These are phyloP conservation scores for Pseudogymnoascus sp. DNA, from an alignment of 2,329 filamentous ascomycete genomes.

Conservation along the genomic window DNA sequence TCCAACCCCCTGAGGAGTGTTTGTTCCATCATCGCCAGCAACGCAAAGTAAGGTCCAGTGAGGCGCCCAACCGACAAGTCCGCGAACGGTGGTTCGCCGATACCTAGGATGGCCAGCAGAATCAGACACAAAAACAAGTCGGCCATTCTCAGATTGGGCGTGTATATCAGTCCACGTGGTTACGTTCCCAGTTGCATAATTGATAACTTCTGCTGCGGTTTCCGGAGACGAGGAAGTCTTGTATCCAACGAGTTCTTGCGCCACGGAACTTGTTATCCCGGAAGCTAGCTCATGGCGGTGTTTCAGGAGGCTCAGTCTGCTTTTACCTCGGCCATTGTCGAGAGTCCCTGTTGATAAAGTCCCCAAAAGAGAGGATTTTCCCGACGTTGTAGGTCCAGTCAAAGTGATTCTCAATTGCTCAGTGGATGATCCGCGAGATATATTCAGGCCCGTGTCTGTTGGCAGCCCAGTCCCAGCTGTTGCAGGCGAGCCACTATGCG, in stretches of 20 bases:
- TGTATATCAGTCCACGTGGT: conserved; percentile 95
- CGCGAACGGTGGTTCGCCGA: conserved; percentile 77
- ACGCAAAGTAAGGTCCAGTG: conserved; percentile 90
- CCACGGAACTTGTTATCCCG: conserved; percentile 87
- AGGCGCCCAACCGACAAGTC: conserved; percentile 90
- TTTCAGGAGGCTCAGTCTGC: conserved; percentile 77
- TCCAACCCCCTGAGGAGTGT: conserved; percentile 23
- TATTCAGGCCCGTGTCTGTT: not conserved
- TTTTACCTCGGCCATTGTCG: conserved; percentile 88
- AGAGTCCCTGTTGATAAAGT: conserved; percentile 79
- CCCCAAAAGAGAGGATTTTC: conserved; percentile 85
- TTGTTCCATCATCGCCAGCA: conserved; percentile 63
- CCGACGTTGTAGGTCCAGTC: conserved; percentile 80
- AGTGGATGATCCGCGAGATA: conserved; percentile 37
- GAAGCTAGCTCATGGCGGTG: conserved; percentile 90
- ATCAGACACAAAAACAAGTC: conserved; percentile 82
- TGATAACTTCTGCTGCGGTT: conserved; percentile 48
- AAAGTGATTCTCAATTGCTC: conserved; percentile 81
- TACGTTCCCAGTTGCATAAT: conserved; percentile 79
- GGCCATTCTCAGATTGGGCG: conserved; percentile 60
- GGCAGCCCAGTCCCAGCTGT: not conserved
- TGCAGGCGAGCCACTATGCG: not conserved
- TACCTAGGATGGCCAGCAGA: conserved; percentile 88
- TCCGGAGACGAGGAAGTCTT: conserved; percentile 33
- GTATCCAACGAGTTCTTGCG: conserved; percentile 90